Base-by-base conservation (phyloP, 306 rosid genomes). In the Quercus variabilis region DNA sequence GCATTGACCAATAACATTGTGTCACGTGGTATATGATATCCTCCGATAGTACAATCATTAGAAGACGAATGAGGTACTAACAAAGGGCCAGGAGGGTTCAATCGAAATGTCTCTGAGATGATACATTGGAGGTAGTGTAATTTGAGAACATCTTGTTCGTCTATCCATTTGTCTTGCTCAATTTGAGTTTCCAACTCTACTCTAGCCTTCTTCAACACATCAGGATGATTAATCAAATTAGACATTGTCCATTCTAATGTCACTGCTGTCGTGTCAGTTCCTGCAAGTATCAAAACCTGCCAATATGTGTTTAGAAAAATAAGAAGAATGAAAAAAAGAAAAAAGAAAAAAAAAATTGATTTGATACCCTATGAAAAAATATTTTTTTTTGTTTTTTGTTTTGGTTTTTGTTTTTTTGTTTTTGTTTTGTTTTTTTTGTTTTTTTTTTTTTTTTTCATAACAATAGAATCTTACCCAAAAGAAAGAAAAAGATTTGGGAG, bases 71-170 rank as follows among this genome's bases (percentile, higher is more conserved):
- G 67, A 12, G 67, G 67, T 60, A 60, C 3, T 21, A 60, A 25
- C 5, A 60, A 10, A 9, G 67, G 67, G 15, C 6, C 67, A 60
- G 67, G 6, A 13, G 67, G 67, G 17, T 25, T 4, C 33, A 60
- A 31, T 1, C 89, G 71, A 7, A 86, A 80, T 6, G 86, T 82
- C 69, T 86, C 89, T 0, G 54, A 83, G 56, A 83, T 74, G 3
- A 86, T 80, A 68, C 58, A 69, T 74, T 86, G 80, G 10, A 86
- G 86, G 60, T 83, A 80, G 13, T 65, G 72, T 9, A 86, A 69
- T 74, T 80, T 79, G 17, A 70, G 9, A 3, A 86, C 11, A 3
- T 79, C 87, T 0, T 74, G 51, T 71, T 86, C 89, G 11, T 86
- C 80, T 3, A 86, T 58, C 4, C 80, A 41, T 13, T 54, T 63